Percentiles rank a stretch among this genome's conserved stretches.
Conservation (phyloP, 2,329 filamentous ascomycete genomes). For the Fusarium graminum region DNA sequence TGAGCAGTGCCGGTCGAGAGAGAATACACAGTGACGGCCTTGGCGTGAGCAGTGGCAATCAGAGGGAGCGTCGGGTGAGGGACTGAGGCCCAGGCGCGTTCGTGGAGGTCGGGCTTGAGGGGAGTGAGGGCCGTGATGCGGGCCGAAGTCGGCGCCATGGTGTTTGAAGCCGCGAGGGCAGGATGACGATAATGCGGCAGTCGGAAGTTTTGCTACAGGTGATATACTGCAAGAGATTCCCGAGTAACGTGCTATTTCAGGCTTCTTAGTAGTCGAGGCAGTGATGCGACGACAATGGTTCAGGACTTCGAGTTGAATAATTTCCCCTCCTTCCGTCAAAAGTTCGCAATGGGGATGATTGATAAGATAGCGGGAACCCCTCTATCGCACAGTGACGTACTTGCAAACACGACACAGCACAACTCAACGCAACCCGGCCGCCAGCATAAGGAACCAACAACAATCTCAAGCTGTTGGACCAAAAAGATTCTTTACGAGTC, state of each 20-base stretch:
- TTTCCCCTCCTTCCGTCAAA: slow-evolving; percentile 38
- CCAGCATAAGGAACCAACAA: too few species aligned
- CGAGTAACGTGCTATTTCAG: neutral
- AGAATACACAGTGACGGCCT: slow-evolving; percentile 90
- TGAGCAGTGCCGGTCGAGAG: slow-evolving; percentile 83
- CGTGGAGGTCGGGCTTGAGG: slow-evolving; percentile 69
- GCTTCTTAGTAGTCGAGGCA: neutral
- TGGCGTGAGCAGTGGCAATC: slow-evolving; percentile 88
- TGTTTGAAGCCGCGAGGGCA: slow-evolving; percentile 19
- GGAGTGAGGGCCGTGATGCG: slow-evolving; percentile 61
- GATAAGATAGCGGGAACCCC: slow-evolving; percentile 48
- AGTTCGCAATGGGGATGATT: slow-evolving; percentile 28
- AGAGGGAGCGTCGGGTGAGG: slow-evolving; percentile 90
- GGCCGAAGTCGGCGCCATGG: slow-evolving; percentile 48
- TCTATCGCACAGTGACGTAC: slow-evolving; percentile 34
- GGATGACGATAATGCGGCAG: neutral
- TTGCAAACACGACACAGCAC: too few species aligned
- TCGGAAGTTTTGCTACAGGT: neutral
- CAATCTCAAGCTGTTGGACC: too few species aligned
- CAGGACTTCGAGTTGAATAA: slow-evolving; percentile 16
- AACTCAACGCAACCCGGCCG: too few species aligned
- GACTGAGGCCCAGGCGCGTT: slow-evolving; percentile 86
- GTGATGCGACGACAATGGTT: slow-evolving; percentile 11
- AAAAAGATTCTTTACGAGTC: too few species aligned
- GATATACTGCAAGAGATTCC: neutral